A percentile compares a stretch with the other conserved stretches of the same genome.
Conservation (phyloP, 306 rosid species). For the Cicer judaicum region DNA sequence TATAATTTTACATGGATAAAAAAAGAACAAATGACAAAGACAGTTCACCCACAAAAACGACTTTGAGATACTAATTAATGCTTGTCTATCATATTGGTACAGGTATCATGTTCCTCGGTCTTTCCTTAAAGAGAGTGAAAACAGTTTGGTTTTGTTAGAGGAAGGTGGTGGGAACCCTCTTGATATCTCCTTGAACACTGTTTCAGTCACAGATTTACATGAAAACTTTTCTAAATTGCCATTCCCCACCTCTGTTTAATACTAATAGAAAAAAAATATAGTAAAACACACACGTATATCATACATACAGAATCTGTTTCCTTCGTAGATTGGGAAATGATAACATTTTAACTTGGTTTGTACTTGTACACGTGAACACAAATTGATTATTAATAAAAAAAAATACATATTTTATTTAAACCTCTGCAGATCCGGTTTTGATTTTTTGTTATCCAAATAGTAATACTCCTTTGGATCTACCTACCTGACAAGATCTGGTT, state of each 20-base stretch:
- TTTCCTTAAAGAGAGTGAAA: constrained; percentile 56
- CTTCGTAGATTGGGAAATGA: constrained; percentile 29
- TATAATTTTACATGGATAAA: not conserved
- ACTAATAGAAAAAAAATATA: not conserved
- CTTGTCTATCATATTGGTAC: not conserved
- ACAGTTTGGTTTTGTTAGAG: constrained; percentile 62
- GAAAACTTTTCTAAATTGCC: constrained; percentile 30
- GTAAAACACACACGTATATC: not conserved
- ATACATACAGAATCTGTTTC: constrained; percentile 23
- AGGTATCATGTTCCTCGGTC: constrained; percentile 82
- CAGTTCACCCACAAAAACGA: not conserved
- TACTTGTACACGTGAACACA: constrained; percentile 7
- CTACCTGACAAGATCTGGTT: not conserved
- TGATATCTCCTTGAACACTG: constrained; percentile 53
- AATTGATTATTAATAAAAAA: not conserved
- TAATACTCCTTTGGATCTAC: constrained; percentile 7
- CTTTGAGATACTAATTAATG: constrained; percentile 26
- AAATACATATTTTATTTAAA: constrained; percentile 10
- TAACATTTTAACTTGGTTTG: constrained; percentile 28
- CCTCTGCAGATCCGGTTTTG: constrained; percentile 33
- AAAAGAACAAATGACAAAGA: constrained; percentile 5
- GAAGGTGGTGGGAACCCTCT: constrained; percentile 80
- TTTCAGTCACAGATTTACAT: constrained; percentile 43
- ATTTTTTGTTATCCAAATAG: constrained; percentile 21
- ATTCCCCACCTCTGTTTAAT: constrained; percentile 40